Evolutionary conservation across 495 filamentous ascomycete species (phyloP).

Genomic region (Stereocaulon alpinum): DNA sequence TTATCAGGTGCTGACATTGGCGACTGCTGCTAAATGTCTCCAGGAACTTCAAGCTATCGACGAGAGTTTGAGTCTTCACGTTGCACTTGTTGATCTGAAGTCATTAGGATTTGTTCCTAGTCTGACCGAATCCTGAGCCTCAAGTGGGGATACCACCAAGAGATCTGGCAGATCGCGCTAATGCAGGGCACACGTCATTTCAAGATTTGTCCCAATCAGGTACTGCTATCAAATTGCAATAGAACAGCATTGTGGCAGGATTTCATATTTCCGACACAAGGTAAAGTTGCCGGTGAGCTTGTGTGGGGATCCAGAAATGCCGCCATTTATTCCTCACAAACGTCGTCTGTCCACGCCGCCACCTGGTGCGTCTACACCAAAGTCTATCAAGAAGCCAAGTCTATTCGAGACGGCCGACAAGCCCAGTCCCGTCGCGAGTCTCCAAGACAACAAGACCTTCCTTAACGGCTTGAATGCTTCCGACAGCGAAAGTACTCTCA

Average conservation of each 20-base stretch:
- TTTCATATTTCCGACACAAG: background rate
- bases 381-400: slow-evolving; percentile 36
- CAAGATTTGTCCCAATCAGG: background rate
- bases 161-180: background rate
- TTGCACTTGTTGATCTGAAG: too few species aligned
- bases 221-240: background rate
- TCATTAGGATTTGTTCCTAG: too few species aligned
- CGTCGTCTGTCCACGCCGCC: slow-evolving; percentile 28
- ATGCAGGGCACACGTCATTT: background rate
- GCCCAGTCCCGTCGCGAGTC: slow-evolving; percentile 34
- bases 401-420: slow-evolving; percentile 61
- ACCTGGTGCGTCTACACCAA: slow-evolving; percentile 4
- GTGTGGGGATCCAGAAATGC: slow-evolving; percentile 27
- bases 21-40: too few species aligned
- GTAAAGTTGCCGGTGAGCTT: background rate
- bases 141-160: too few species aligned
- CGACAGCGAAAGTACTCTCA: slow-evolving; percentile 53
- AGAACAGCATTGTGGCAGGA: background rate
- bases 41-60: too few species aligned
- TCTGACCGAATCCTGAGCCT: too few species aligned
- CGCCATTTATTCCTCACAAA: slow-evolving; percentile 43
- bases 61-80: too few species aligned
- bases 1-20: too few species aligned
- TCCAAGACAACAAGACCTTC: slow-evolving; percentile 39
- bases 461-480: slow-evolving; percentile 41